Base-by-base conservation (phyloP, 495 filamentous ascomycete species). In the Podospora fimiseda region DNA sequence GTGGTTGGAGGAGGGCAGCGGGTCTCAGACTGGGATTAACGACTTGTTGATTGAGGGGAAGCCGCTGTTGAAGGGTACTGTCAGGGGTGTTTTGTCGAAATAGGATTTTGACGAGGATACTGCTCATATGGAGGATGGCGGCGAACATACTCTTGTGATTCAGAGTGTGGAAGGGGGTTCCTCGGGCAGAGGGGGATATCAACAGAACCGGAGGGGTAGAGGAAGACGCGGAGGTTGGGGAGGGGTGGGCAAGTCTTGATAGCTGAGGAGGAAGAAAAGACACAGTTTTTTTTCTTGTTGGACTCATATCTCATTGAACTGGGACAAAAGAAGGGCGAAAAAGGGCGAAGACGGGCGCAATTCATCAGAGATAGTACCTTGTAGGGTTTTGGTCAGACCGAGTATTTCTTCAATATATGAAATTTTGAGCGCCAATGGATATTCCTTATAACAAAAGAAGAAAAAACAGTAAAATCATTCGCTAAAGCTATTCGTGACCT, bases 1-100 rank as follows among this genome's bases (percentile, higher is more conserved):
- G 40, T 96, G 89, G 90, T 55, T 79, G 37, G 65, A 77, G 52
- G 43, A 64, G 13, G 78, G 77, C 15, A 73, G 69, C 43, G 71
- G 74, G 2, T 68, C 60, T 9, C 66, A 62, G 15, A 74, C 68
- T 15, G 69, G 71, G 9, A 75, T 81, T 51, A 58, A 62, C 13
- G 77, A 81, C 45, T 30, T 76, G 14, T 47, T 71, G n/a, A 65
- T 81, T 37, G 72, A 75, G 52, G 73, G 70, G 2, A 70, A 68
- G 53, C 63, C 66, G 11, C 50, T 57, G 15, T 36, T 76, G 18
- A 71, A 65, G 45, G 73, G 74, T 13, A 62, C 57, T 9, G 73
- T 75, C 23, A 66, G 61, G 51, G 71, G 63, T 9, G 71, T 78
- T 39, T 57, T 78, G 23, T 73, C 74, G 16, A 69, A 64, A 61